Conservation (phyloP, 2,329 filamentous ascomycete genomes). For the Chaetomium strumarium region DNA sequence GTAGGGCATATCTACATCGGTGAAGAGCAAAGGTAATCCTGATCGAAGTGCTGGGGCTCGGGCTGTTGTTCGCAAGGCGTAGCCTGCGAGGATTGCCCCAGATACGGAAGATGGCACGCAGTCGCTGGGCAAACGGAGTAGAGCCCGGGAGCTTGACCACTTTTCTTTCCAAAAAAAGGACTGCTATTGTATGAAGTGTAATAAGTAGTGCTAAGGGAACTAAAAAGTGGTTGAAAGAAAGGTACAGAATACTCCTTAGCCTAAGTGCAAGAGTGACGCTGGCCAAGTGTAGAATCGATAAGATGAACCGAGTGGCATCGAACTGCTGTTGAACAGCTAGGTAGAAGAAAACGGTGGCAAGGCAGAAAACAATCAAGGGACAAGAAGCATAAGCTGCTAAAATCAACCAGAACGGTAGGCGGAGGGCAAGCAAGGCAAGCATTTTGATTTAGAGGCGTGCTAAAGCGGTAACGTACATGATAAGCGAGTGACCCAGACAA, state of each 20-base stretch:
- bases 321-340: background rate
- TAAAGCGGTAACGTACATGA: background rate
- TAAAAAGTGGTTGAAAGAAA: background rate
- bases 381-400: background rate
- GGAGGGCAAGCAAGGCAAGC: background rate
- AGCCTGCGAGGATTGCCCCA: background rate
- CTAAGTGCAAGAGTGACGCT: background rate
- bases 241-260: background rate
- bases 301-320: background rate
- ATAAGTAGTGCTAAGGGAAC: background rate
- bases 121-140: background rate
- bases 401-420: background rate
- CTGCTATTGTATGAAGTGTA: background rate
- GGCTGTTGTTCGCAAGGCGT: background rate
- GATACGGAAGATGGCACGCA: background rate
- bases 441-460: background rate
- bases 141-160: background rate
- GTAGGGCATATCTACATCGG: background rate
- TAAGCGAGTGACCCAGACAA: no score
- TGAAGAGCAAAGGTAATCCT: background rate
- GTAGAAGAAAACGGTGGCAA: background rate
- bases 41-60: background rate
- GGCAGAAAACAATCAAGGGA: background rate
- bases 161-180: background rate
- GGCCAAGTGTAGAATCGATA: background rate